Evolutionary conservation across 352 stramenopile genomes (phyloP).

Genomic region (Peronospora destructor): DNA sequence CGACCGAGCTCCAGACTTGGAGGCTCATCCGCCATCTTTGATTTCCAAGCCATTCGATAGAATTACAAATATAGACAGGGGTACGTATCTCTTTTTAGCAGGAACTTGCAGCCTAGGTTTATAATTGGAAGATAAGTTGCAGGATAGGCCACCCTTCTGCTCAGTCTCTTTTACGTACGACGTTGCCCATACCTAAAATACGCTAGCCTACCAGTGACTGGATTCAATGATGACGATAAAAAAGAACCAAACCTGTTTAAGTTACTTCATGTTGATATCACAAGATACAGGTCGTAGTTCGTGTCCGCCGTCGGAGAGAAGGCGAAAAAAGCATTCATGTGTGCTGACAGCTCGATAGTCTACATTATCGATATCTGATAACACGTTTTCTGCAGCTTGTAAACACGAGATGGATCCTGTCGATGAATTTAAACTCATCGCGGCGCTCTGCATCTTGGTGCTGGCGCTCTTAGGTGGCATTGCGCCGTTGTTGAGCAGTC

Average conservation of each 20-base stretch:
- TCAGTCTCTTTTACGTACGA: too few relatives aligned
- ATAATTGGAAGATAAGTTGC: too few relatives aligned
- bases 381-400: slow-evolving; percentile 11
- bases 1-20: slow-evolving; percentile 49
- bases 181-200: too few relatives aligned
- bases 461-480: slow-evolving; percentile 50
- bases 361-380: neutral
- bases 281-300: neutral
- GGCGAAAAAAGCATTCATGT: slow-evolving; percentile 5
- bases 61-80: neutral
- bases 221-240: neutral
- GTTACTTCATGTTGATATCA: neutral
- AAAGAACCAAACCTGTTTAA: neutral
- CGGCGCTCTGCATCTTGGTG: slow-evolving; percentile 49
- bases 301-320: slow-evolving; percentile 28
- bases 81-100: too few relatives aligned
- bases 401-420: slow-evolving; percentile 33
- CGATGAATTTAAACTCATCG: slow-evolving; percentile 58
- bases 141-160: too few relatives aligned
- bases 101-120: too few relatives aligned
- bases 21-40: slow-evolving; percentile 24
- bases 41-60: neutral
- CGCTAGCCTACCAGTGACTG: too few relatives aligned
- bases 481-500: slow-evolving; percentile 41
- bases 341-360: too few relatives aligned